Percentiles rank a stretch among this genome's conserved stretches.
These are phyloP conservation scores for Yamadazyma scolyti DNA, from an alignment of 805 yeast species.

Conservation along the genomic window DNA sequence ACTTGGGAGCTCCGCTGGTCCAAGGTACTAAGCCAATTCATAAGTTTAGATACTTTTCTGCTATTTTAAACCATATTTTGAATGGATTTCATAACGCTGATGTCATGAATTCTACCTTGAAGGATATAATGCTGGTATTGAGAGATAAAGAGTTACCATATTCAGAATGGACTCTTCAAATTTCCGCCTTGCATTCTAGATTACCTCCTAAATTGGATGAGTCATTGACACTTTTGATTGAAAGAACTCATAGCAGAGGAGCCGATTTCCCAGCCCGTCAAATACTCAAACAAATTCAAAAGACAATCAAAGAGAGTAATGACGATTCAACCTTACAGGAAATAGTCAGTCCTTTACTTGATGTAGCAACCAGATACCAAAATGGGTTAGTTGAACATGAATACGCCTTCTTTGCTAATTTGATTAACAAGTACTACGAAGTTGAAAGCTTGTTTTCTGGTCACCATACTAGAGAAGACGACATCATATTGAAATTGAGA, in stretches of 20 bases:
- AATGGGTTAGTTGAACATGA: conserved; percentile 85
- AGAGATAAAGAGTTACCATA: conserved; percentile 82
- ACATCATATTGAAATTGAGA: conserved; percentile 79
- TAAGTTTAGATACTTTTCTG: conserved; percentile 55
- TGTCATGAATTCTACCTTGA: conserved; percentile 80
- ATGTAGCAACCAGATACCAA: conserved; percentile 64
- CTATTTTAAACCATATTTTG: conserved; percentile 73
- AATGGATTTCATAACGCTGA: conserved; percentile 95
- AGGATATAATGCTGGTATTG: conserved; percentile 66
- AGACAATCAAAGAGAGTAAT: conserved; percentile 49
- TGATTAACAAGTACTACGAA: conserved; percentile 68
- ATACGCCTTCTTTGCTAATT: conserved; percentile 63
- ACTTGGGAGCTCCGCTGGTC: conserved; percentile 75
- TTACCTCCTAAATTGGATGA: conserved; percentile 75
- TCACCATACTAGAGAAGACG: conserved; percentile 76
- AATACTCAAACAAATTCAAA: conserved; percentile 66
- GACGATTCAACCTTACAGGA: conserved; percentile 35
- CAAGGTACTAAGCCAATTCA: conserved; percentile 84
- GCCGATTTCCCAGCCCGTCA: conserved; percentile 95
- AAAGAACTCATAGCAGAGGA: conserved; percentile 58
- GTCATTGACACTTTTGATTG: conserved; percentile 59
- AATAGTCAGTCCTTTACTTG: conserved; percentile 69
- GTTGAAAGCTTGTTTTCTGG: conserved; percentile 81
- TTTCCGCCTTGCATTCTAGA: conserved; percentile 90
- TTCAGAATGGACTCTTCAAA: conserved; percentile 83